A percentile compares a stretch with the other conserved stretches of the same genome.
These are phyloP conservation scores for Anthostomella pinea DNA, from an alignment of 2,329 filamentous ascomycete genomes.

Conservation along the genomic window DNA sequence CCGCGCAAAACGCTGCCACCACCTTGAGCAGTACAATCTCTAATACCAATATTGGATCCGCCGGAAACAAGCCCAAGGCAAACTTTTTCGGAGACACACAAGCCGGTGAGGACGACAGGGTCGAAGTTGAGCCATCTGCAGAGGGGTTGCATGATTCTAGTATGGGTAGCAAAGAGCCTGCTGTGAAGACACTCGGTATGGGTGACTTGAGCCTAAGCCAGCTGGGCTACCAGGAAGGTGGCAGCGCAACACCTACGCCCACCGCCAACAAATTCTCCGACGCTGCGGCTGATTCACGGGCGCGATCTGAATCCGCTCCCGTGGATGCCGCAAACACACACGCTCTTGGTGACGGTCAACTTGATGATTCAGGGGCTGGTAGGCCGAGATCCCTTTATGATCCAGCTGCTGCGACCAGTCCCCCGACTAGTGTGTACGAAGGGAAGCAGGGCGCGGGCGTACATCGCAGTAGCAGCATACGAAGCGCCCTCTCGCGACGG, in stretches of 20 bases:
- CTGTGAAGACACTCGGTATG: slow-evolving; percentile 83
- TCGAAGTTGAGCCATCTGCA: slow-evolving; percentile 44
- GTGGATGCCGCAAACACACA: slow-evolving; percentile 37
- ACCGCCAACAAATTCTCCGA: slow-evolving; percentile 55
- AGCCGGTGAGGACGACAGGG: slow-evolving; percentile 34
- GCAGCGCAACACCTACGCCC: slow-evolving; percentile 52
- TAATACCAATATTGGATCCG: slow-evolving; percentile 58
- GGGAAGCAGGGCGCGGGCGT: slow-evolving; percentile 54
- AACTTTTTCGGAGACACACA: slow-evolving; percentile 32
- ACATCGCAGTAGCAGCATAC: slow-evolving; percentile 64
- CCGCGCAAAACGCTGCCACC: slow-evolving; percentile 86
- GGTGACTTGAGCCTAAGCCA: slow-evolving; percentile 89
- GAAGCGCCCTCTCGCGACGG: slow-evolving; percentile 58
- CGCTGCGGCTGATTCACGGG: slow-evolving; percentile 39
- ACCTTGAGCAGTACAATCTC: slow-evolving; percentile 71
- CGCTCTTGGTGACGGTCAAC: slow-evolving; percentile 33
- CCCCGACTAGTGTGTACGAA: slow-evolving; percentile 65
- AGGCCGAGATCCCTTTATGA: slow-evolving; percentile 53
- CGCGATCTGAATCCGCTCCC: slow-evolving; percentile 59
- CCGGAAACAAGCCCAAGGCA: slow-evolving; percentile 42
- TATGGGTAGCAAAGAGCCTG: slow-evolving; percentile 64
- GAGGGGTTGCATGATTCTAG: slow-evolving; percentile 38
- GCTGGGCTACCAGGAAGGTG: slow-evolving; percentile 70
- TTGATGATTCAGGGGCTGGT: slow-evolving; percentile 35
- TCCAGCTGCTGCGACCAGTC: slow-evolving; percentile 49